phyloP scores from a whole-genome alignment of 2,329 filamentous ascomycete species.

The Trichoderma lentiforme region DNA sequence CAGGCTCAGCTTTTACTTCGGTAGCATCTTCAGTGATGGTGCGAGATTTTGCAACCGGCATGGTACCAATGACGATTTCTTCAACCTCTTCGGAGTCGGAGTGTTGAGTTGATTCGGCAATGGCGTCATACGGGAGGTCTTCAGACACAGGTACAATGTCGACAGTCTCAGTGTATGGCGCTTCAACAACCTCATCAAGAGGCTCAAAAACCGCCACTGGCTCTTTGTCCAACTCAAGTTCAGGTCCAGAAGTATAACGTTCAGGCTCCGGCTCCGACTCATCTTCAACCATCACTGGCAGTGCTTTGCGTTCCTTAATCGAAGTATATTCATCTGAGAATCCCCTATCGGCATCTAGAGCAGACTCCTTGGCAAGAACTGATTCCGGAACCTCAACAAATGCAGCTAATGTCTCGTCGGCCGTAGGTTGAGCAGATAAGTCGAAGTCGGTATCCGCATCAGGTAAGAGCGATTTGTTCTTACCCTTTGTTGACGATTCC shows the following conservation, averaged over 20 bases:
- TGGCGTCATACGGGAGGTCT: neutral
- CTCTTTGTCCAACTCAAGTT: neutral
- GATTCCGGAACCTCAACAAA: neutral
- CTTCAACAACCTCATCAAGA: neutral
- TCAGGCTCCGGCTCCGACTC: neutral
- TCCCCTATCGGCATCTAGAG: neutral
- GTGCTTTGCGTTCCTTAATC: constrained; percentile 23
- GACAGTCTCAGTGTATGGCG: neutral
- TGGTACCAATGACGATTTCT: constrained; percentile 2
- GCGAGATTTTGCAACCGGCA: neutral
- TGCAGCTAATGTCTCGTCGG: neutral
- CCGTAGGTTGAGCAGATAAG: neutral
- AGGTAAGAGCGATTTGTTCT: constrained; percentile 19
- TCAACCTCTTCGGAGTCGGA: neutral
- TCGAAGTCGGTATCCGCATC: neutral
- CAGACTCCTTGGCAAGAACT: neutral
- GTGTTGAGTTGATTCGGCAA: neutral
- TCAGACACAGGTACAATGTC: constrained; percentile 3
- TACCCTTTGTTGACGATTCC: constrained; percentile 21
- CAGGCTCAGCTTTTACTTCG: neutral
- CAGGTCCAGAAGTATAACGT: neutral
- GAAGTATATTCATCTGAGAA: neutral
- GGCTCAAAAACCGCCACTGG: neutral
- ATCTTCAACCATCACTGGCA: constrained; percentile 1
- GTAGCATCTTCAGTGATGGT: neutral